A percentile compares a stretch with the other conserved stretches of the same genome.
These are phyloP conservation scores for Bromus sterilis DNA, from an alignment of 176 grass and related monocot species.

Conservation along the genomic window DNA sequence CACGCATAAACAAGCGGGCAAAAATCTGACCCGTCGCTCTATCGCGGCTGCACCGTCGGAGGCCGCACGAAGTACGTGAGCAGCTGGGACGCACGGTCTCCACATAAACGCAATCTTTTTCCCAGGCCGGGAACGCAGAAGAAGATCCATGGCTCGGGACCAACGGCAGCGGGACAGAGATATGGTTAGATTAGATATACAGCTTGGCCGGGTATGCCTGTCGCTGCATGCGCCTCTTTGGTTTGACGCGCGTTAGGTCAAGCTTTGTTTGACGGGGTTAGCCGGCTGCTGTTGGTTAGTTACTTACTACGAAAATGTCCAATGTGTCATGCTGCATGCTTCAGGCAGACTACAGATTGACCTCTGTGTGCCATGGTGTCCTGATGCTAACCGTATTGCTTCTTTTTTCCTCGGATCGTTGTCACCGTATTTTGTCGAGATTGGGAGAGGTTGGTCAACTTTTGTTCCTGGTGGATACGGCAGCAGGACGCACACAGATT, in stretches of 20 bases:
- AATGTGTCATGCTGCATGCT: not conserved
- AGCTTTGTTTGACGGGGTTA: constrained; percentile 22
- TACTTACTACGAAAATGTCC: not conserved
- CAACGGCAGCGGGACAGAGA: not conserved
- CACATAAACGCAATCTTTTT: not conserved
- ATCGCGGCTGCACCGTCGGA: not conserved
- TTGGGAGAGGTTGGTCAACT: not conserved
- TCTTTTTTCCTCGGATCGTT: not conserved
- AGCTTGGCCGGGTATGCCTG: not conserved
- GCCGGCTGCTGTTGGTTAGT: too few relatives aligned
- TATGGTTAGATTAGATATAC: not conserved
- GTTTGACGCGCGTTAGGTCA: not conserved
- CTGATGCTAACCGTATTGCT: not conserved
- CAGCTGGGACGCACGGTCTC: not conserved
- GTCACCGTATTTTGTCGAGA: not conserved
- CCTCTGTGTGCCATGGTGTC: not conserved
- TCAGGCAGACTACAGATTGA: not conserved
- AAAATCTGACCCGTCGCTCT: not conserved
- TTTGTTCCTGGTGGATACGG: not conserved
- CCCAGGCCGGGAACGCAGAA: not conserved
- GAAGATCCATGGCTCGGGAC: not conserved
- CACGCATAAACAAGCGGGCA: not conserved
- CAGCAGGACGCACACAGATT: not conserved
- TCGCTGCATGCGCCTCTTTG: too few relatives aligned
- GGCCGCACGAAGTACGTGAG: not conserved